A percentile compares a stretch with the other conserved stretches of the same genome.
These are phyloP conservation scores for Malassezia yamatoensis DNA, from an alignment of 1,284 basidiomycete species.

Conservation along the genomic window DNA sequence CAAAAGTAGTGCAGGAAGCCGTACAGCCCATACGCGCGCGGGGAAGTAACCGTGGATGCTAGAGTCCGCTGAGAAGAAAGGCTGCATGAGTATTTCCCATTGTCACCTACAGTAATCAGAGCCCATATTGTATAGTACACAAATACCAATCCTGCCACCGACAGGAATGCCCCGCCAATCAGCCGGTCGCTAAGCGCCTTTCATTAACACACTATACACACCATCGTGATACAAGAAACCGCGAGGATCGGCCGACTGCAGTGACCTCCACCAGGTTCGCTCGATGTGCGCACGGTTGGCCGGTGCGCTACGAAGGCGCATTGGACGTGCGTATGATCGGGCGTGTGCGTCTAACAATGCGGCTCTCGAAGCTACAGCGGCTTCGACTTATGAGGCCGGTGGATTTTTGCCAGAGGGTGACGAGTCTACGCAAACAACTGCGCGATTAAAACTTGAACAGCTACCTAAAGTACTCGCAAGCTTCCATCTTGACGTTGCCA, in stretches of 20 bases:
- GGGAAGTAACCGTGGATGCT: constrained; percentile 70
- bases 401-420: constrained; percentile 11
- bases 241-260: constrained; percentile 13
- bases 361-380: neutral
- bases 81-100: constrained; percentile 52
- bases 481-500: neutral
- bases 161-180: constrained; percentile 68
- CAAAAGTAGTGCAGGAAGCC: constrained; percentile 70
- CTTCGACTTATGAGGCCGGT: neutral
- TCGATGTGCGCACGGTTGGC: neutral
- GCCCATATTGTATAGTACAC: constrained; percentile 85
- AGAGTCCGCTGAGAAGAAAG: constrained; percentile 67
- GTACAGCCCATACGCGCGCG: constrained; percentile 76
- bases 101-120: constrained; percentile 60
- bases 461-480: neutral
- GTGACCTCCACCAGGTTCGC: neutral
- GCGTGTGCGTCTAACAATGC: neutral
- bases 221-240: constrained; percentile 5
- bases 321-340: neutral
- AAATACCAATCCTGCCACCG: constrained; percentile 66
- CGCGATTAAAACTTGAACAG: neutral
- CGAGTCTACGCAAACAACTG: neutral
- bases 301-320: neutral
- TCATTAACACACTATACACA: neutral
- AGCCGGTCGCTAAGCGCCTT: constrained; percentile 71